phyloP scores from a whole-genome alignment of 257 asterid species.

The Ballota nigra region DNA sequence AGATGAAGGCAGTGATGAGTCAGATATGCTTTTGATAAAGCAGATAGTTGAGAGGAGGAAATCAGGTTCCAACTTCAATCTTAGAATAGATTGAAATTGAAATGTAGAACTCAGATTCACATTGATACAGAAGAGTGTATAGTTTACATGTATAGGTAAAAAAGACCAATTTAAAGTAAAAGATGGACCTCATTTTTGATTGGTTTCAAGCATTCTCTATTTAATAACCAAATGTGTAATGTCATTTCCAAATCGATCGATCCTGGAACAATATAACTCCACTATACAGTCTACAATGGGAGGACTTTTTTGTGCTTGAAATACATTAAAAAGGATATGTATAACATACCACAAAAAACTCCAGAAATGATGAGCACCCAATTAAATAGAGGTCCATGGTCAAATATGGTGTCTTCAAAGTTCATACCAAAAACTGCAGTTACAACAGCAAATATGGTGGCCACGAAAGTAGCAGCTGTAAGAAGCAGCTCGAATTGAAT shows the following conservation, averaged over 20 bases:
- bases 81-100: constrained; percentile 24
- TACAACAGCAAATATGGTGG: constrained; percentile 80
- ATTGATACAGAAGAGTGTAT: constrained; percentile 21
- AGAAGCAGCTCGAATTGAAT: constrained; percentile 90
- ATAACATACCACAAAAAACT: constrained; percentile 54
- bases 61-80: constrained; percentile 35
- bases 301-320: constrained; percentile 80
- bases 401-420: constrained; percentile 58
- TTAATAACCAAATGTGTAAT: neutral
- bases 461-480: constrained; percentile 95
- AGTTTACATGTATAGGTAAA: constrained; percentile 29
- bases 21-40: constrained; percentile 40
- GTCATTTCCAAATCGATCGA: constrained; percentile 9
- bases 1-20: constrained; percentile 35
- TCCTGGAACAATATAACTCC: constrained; percentile 14
- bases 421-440: constrained; percentile 97
- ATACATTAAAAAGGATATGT: constrained; percentile 57
- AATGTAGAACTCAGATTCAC: constrained; percentile 3
- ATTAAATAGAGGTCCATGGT: constrained; percentile 56
- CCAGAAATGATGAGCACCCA: constrained; percentile 76
- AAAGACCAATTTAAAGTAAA: neutral
- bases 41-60: constrained; percentile 38
- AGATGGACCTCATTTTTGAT: constrained; percentile 8
- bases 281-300: constrained; percentile 43
- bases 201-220: neutral